phyloP scores from a whole-genome alignment of 2,329 filamentous ascomycete genomes.

The Mycogone perniciosa region DNA sequence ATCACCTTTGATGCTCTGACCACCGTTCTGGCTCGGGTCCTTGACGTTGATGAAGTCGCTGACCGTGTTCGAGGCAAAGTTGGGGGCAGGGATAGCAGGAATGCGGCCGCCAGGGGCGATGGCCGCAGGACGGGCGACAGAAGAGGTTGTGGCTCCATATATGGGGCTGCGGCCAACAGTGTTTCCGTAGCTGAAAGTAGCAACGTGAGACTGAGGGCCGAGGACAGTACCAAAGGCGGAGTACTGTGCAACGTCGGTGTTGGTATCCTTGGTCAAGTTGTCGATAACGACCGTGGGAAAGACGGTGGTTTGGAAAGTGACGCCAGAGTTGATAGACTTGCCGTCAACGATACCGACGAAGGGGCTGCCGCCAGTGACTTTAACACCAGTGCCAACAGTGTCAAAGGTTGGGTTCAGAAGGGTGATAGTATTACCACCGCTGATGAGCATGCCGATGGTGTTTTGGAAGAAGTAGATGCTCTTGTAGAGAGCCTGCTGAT shows the following conservation, averaged over 20 bases:
- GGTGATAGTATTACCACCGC: slow-evolving; percentile 32
- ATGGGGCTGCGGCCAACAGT: slow-evolving; percentile 34
- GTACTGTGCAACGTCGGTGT: slow-evolving; percentile 28
- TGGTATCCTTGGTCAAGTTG: slow-evolving; percentile 36
- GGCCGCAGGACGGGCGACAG: slow-evolving; percentile 25
- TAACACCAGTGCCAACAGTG: slow-evolving; percentile 30
- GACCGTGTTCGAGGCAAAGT: slow-evolving; percentile 28
- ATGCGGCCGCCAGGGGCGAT: slow-evolving; percentile 32
- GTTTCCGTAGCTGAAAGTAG: slow-evolving; percentile 37
- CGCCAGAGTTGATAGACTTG: slow-evolving; percentile 35
- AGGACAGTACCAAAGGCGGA: slow-evolving; percentile 26
- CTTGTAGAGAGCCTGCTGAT: slow-evolving; percentile 40
- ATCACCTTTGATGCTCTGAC: slow-evolving; percentile 31
- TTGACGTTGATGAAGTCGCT: slow-evolving; percentile 30
- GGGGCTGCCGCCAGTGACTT: slow-evolving; percentile 29
- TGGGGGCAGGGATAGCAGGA: slow-evolving; percentile 33
- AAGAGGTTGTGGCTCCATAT: slow-evolving; percentile 29
- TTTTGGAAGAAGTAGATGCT: slow-evolving; percentile 38
- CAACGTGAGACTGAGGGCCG: slow-evolving; percentile 24
- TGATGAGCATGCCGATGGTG: slow-evolving; percentile 27
- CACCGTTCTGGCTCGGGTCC: slow-evolving; percentile 27
- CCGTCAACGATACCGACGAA: slow-evolving; percentile 37
- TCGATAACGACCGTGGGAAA: slow-evolving; percentile 37
- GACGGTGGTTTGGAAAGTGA: slow-evolving; percentile 30
- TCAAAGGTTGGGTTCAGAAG: slow-evolving; percentile 36